These are phyloP conservation scores for Papiliotrema terrestris DNA, from an alignment of 1,284 basidiomycete genomes.

Conservation along the genomic window DNA sequence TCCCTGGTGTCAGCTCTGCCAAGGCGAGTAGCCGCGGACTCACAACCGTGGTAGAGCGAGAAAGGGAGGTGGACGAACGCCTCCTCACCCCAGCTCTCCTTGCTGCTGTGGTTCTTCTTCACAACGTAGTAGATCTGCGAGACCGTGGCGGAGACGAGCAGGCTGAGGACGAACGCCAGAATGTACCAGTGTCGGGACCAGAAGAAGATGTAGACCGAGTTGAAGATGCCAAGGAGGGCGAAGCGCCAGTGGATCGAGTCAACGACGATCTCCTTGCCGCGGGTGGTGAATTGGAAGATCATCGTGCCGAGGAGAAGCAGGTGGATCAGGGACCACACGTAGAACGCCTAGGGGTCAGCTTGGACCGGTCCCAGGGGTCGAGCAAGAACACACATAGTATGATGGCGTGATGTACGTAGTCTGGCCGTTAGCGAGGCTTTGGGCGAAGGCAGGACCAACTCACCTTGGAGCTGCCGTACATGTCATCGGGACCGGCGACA, in stretches of 20 bases:
- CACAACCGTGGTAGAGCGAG: conserved; percentile 88
- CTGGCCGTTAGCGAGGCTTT: conserved; percentile 53
- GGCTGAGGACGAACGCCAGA: conserved; percentile 75
- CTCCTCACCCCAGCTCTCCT: conserved; percentile 67
- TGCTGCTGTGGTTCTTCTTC: conserved; percentile 68
- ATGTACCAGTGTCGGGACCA: conserved; percentile 66
- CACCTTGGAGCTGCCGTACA: conserved; percentile 44
- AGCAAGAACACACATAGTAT: conserved; percentile 53
- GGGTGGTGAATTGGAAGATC: conserved; percentile 73
- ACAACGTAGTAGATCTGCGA: conserved; percentile 82
- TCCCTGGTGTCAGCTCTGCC: conserved; percentile 50
- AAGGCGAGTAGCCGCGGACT: conserved; percentile 11
- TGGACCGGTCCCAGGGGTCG: conserved; percentile 61
- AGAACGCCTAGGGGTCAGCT: conserved; percentile 52
- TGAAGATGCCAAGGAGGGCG: conserved; percentile 76
- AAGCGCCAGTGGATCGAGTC: conserved; percentile 87
- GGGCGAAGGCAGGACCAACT: conserved; percentile 1
- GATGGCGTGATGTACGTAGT: conserved; percentile 88
- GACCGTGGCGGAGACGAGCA: conserved; percentile 60
- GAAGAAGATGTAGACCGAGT: conserved; percentile 77
- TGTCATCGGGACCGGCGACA: conserved; percentile 65
- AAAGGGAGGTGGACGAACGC: conserved; percentile 61
- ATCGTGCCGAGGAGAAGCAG: conserved; percentile 79
- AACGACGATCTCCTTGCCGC: conserved; percentile 72
- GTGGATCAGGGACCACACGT: conserved; percentile 53